Conservation (phyloP, 768 basidiomycete species). For the Leccinum longicurvipes region DNA sequence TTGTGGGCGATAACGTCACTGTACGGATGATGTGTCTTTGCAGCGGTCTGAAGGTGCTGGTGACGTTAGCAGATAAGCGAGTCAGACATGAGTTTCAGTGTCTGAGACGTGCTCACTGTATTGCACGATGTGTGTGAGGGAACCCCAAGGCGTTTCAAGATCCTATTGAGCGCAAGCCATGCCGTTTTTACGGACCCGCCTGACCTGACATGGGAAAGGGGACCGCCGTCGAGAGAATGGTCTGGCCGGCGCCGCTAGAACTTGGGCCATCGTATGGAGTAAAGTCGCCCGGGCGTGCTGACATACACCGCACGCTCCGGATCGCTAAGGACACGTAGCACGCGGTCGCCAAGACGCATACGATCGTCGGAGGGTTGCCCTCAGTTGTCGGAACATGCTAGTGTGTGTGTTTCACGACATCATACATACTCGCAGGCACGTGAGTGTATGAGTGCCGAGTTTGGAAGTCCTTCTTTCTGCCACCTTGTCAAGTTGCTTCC, state of each 20-base stretch:
- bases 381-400: not conserved
- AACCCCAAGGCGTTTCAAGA: conserved; percentile 12
- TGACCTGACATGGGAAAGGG: not conserved
- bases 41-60: not conserved
- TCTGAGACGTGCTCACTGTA: not conserved
- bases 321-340: not conserved
- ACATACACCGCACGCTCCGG: not conserved
- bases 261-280: not conserved
- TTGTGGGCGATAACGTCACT: not conserved
- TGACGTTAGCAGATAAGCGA: conserved; percentile 20
- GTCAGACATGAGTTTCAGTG: conserved; percentile 8
- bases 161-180: not conserved
- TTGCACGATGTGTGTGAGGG: not conserved
- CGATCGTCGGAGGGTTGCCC: not conserved
- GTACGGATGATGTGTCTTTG: not conserved
- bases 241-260: not conserved
- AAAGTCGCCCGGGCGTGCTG: not conserved
- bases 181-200: conserved; percentile 1
- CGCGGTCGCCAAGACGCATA: not conserved
- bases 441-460: conserved; percentile 18
- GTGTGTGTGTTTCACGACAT: not conserved
- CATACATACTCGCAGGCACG: conserved; percentile 8
- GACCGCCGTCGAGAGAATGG: not conserved
- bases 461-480: conserved; percentile 25
- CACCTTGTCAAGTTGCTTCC: conserved; percentile 11